A percentile compares a stretch with the other conserved stretches of the same genome.
Conservation (phyloP, 306 rosid genomes). For the Calophaca sinica region DNA sequence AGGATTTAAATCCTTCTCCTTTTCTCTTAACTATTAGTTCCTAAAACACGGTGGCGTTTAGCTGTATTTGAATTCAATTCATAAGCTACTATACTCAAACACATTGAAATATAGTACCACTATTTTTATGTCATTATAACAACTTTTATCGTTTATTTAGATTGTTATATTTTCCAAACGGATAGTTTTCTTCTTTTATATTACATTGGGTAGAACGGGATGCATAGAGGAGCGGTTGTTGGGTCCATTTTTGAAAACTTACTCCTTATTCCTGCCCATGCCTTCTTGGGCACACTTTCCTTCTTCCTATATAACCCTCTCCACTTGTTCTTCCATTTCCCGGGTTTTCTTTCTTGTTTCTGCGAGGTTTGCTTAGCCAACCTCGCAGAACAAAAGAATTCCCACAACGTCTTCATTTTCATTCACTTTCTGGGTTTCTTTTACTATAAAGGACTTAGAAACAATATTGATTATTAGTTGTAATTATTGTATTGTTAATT, state of each 20-base stretch:
- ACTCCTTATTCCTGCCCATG: background rate
- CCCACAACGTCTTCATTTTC: conserved; percentile 19
- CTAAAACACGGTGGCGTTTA: background rate
- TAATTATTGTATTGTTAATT: too few relatives aligned
- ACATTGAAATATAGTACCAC: background rate
- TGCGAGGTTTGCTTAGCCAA: conserved; percentile 43
- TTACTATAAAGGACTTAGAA: too few relatives aligned
- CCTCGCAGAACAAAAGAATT: conserved; percentile 61
- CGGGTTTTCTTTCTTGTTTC: conserved; percentile 52
- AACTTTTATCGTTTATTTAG: too few relatives aligned
- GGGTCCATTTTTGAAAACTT: conserved; percentile 38
- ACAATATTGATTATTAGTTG: too few relatives aligned
- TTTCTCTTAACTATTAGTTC: background rate
- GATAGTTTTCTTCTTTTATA: background rate
- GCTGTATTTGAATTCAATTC: conserved; percentile 37
- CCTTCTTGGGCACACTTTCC: background rate
- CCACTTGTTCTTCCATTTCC: background rate
- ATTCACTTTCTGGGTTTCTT: background rate
- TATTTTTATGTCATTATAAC: background rate
- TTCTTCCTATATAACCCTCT: conserved; percentile 42
- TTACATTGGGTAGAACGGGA: conserved; percentile 4
- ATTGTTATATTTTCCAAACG: background rate
- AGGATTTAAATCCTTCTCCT: background rate
- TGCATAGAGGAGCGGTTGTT: conserved; percentile 44
- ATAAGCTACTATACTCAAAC: background rate